Percentiles rank a stretch among this genome's conserved stretches.
Conservation (phyloP, 345 rosid species). For the Aegle marmelos region DNA sequence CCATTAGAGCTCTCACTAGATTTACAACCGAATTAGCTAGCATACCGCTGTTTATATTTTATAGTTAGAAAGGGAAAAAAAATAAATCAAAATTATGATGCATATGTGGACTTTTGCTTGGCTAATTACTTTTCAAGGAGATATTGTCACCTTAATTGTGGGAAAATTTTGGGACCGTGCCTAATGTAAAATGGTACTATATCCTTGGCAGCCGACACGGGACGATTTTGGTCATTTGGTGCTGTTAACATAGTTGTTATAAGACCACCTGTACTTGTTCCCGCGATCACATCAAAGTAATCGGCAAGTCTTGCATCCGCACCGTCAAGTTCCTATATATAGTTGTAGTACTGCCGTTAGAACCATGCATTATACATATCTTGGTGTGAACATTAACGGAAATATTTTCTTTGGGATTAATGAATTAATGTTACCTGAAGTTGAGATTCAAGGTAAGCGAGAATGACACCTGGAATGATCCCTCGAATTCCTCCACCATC, state of each 20-base stretch:
- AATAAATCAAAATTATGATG: no score
- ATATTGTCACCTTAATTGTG: slow-evolving; percentile 41
- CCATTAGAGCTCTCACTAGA: slow-evolving; percentile 42
- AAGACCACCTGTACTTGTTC: slow-evolving; percentile 80
- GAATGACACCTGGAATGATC: slow-evolving; percentile 62
- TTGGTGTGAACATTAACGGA: no score
- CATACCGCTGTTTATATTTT: slow-evolving; percentile 27
- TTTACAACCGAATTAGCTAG: slow-evolving; percentile 26
- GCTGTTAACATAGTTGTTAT: slow-evolving; percentile 57
- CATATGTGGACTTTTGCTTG: no score
- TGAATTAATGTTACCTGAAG: slow-evolving; percentile 50
- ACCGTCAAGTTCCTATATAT: slow-evolving; percentile 52
- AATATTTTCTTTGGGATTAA: not conserved
- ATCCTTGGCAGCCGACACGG: slow-evolving; percentile 47
- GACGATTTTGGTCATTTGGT: slow-evolving; percentile 48
- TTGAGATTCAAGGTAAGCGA: slow-evolving; percentile 62
- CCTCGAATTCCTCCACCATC: slow-evolving; percentile 83
- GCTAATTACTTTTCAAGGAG: no score
- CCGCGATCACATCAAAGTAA: slow-evolving; percentile 70
- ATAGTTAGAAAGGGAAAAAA: not conserved
- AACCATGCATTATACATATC: not conserved
- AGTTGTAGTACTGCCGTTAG: not conserved
- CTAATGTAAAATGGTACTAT: slow-evolving; percentile 59
- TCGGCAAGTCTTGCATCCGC: slow-evolving; percentile 60
- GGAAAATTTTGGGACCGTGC: slow-evolving; percentile 62